These are phyloP conservation scores for Auricularia sp. DNA, from an alignment of 768 basidiomycete species.

Conservation along the genomic window DNA sequence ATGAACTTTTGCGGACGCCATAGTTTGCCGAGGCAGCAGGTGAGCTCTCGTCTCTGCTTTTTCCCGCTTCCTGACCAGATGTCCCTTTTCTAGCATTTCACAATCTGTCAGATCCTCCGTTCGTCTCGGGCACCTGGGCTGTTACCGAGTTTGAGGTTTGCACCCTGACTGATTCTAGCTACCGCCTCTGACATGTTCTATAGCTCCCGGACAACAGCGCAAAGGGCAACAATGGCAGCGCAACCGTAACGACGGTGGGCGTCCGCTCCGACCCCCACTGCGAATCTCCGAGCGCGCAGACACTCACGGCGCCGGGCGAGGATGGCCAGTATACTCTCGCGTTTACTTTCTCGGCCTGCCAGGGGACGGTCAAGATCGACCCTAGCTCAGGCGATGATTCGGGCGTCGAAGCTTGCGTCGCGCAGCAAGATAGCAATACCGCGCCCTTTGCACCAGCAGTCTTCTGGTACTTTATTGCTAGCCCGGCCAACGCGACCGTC, in stretches of 20 bases:
- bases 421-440: neutral
- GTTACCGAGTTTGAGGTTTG: conserved; percentile 42
- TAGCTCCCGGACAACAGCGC: conserved; percentile 32
- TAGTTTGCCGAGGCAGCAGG: conserved; percentile 34
- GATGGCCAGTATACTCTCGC: neutral
- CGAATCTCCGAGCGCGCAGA: conserved; percentile 18
- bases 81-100: conserved; percentile 22
- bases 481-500: neutral
- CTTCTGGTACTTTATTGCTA: neutral
- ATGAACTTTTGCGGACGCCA: neutral
- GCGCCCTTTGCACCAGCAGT: neutral
- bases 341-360: neutral
- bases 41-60: neutral
- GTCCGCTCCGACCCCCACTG: conserved; percentile 42
- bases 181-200: neutral
- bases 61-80: neutral
- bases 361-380: neutral
- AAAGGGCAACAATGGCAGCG: conserved; percentile 39
- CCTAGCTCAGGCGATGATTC: neutral
- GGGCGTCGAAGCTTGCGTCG: neutral
- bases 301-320: neutral
- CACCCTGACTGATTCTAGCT: neutral
- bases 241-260: conserved; percentile 44
- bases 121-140: conserved; percentile 43
- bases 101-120: conserved; percentile 46